These are phyloP conservation scores for Malus orientalis DNA, from an alignment of 306 rosid genomes.

Conservation along the genomic window DNA sequence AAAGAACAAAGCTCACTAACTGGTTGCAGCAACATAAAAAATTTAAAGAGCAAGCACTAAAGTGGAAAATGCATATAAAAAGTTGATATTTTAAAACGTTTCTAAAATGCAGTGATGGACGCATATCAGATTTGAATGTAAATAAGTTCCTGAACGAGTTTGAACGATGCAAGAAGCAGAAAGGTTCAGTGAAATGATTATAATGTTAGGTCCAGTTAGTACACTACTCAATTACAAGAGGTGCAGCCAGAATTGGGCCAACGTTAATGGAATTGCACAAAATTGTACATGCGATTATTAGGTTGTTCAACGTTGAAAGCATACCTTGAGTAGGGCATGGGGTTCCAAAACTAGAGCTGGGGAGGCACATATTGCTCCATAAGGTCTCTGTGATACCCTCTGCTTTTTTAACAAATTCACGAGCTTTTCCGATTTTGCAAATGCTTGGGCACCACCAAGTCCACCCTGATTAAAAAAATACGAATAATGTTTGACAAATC, in stretches of 20 bases:
- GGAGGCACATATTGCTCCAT: slow-evolving; percentile 96
- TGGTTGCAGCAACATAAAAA: neutral
- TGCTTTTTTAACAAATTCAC: slow-evolving; percentile 66
- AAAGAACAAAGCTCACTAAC: slow-evolving; percentile 1
- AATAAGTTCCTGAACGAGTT: neutral
- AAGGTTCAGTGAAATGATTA: neutral
- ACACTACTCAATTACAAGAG: neutral
- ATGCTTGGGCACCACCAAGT: slow-evolving; percentile 87
- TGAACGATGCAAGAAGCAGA: neutral
- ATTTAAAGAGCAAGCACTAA: neutral
- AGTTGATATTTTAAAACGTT: neutral
- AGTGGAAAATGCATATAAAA: neutral
- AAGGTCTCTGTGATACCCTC: slow-evolving; percentile 60
- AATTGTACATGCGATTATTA: too few species aligned
- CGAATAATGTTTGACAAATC: slow-evolving; percentile 11
- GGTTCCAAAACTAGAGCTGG: slow-evolving; percentile 89
- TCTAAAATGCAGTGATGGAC: neutral
- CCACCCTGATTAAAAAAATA: slow-evolving; percentile 58
- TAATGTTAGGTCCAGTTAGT: neutral
- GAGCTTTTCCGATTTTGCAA: slow-evolving; percentile 69
- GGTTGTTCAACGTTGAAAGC: too few species aligned
- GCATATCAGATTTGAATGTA: neutral
- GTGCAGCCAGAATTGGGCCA: neutral
- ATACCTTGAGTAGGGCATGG: slow-evolving; percentile 84
- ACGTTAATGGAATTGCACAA: too few species aligned